Conservation (phyloP, 148 eudicot species). For the Linanthus parryae region DNA sequence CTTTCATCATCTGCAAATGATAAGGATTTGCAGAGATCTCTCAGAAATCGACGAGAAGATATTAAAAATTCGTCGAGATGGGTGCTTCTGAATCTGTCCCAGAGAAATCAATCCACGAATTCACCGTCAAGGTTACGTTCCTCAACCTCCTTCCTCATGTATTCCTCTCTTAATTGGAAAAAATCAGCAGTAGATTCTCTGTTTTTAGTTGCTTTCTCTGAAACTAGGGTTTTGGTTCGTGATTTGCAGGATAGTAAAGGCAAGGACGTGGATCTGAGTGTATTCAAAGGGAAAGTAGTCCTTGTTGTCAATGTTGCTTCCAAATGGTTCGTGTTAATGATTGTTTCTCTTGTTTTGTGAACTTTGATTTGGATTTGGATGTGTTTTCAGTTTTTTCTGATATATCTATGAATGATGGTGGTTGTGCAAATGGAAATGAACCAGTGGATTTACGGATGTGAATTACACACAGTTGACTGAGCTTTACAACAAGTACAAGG, state of each 20-base stretch:
- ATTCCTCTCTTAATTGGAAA: background rate
- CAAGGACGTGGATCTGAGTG: slow-evolving; percentile 11
- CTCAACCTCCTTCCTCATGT: too few relatives aligned
- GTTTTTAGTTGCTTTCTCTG: background rate
- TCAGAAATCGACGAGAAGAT: too few relatives aligned
- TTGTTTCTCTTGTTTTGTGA: slow-evolving; percentile 1
- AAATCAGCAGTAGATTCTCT: background rate
- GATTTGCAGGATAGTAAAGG: slow-evolving; percentile 13
- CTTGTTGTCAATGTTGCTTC: slow-evolving; percentile 18
- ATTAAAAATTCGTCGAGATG: too few relatives aligned
- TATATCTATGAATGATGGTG: too few relatives aligned
- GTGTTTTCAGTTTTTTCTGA: too few relatives aligned
- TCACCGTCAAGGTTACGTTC: slow-evolving; percentile 48
- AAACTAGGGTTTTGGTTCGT: background rate
- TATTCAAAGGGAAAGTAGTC: slow-evolving; percentile 12
- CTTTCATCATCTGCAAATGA: too few relatives aligned
- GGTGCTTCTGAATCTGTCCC: slow-evolving; percentile 58
- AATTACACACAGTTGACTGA: slow-evolving; percentile 81
- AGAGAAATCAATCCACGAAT: slow-evolving; percentile 59
- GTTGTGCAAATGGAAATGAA: too few relatives aligned
- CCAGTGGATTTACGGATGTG: slow-evolving; percentile 63
- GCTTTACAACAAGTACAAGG: slow-evolving; percentile 57
- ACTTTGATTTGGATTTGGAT: background rate
- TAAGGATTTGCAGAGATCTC: too few relatives aligned
- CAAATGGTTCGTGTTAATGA: slow-evolving; percentile 4